Evolutionary conservation across 129 eudicot species (phyloP).

Genomic region (Artemisia annua): DNA sequence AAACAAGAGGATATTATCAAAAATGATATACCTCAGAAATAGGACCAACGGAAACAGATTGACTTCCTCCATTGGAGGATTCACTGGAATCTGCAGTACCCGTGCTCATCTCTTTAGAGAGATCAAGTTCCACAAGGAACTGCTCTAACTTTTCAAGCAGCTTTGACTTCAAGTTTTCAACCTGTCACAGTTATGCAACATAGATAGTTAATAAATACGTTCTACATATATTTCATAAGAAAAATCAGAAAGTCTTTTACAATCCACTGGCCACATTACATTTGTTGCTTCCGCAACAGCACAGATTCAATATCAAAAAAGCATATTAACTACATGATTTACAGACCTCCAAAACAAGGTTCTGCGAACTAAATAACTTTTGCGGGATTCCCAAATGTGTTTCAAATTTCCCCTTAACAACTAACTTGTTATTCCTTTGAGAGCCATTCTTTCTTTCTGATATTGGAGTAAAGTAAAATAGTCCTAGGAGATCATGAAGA

Average conservation of each 20-base stretch:
- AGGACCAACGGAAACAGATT: constrained; percentile 42
- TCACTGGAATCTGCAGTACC: constrained; percentile 41
- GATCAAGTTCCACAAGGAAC: constrained; percentile 75
- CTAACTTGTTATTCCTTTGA: constrained; percentile 5
- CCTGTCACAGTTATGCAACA: constrained; percentile 49
- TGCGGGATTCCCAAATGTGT: constrained; percentile 15
- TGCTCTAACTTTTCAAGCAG: constrained; percentile 88
- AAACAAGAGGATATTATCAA: too few relatives aligned
- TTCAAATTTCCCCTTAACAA: neutral
- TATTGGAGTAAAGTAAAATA: constrained; percentile 1
- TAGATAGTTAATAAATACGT: neutral
- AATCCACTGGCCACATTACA: neutral
- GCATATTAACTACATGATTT: constrained; percentile 8
- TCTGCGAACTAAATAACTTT: too few relatives aligned
- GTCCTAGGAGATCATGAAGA: constrained; percentile 4
- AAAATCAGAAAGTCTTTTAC: too few relatives aligned
- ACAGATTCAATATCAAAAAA: constrained; percentile 9
- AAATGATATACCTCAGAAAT: constrained; percentile 27
- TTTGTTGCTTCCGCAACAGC: constrained; percentile 3
- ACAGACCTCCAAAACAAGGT: neutral
- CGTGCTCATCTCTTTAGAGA: constrained; percentile 40
- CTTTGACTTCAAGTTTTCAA: constrained; percentile 73
- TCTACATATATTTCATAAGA: neutral
- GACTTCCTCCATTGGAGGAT: constrained; percentile 42
- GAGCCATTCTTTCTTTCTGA: neutral